Evolutionary conservation across 2,329 filamentous ascomycete species (phyloP).

Genomic region (Nigrograna mackinnonii): DNA sequence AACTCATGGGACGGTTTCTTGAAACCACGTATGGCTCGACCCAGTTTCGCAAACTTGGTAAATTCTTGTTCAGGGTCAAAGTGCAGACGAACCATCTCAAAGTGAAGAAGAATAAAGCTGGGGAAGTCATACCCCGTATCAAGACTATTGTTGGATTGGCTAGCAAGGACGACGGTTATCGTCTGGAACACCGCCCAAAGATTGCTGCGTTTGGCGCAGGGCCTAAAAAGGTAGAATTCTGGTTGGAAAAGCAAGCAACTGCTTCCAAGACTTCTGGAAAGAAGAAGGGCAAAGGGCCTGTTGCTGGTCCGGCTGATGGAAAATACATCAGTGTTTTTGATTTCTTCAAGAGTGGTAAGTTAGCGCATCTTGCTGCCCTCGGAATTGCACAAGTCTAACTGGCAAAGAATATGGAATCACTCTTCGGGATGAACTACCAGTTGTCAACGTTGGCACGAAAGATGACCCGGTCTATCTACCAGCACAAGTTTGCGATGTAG

Average conservation of each 20-base stretch:
- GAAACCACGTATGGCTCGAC: conserved; percentile 12
- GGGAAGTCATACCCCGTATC: conserved; percentile 34
- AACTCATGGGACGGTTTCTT: conserved; percentile 20
- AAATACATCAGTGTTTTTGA: conserved; percentile 23
- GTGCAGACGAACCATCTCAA: conserved; percentile 40
- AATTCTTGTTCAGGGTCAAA: conserved; percentile 41
- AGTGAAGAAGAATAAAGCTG: conserved; percentile 34
- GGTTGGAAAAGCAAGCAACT: conserved; percentile 14
- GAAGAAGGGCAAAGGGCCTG: conserved; percentile 15
- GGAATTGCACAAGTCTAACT: too few relatives aligned
- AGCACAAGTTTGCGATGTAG: conserved; percentile 24
- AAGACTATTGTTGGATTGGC: conserved; percentile 46
- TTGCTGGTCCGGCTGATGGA: conserved; percentile 9
- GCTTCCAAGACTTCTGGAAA: conserved; percentile 5
- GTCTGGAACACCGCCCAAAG: conserved; percentile 15
- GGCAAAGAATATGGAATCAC: conserved; percentile 14
- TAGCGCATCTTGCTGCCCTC: too few relatives aligned
- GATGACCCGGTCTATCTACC: conserved; percentile 28
- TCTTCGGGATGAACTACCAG: conserved; percentile 16
- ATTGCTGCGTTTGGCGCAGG: conserved; percentile 17
- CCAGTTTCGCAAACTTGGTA: conserved; percentile 26
- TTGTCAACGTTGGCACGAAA: conserved; percentile 25
- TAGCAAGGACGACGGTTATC: conserved; percentile 37
- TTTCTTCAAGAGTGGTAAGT: conserved; percentile 18
- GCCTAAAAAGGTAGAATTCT: conserved; percentile 26